A percentile compares a stretch with the other conserved stretches of the same genome.
Evolutionary conservation across 1,139 yeast genomes (phyloP).

Genomic region (Citeromyces siamensis): DNA sequence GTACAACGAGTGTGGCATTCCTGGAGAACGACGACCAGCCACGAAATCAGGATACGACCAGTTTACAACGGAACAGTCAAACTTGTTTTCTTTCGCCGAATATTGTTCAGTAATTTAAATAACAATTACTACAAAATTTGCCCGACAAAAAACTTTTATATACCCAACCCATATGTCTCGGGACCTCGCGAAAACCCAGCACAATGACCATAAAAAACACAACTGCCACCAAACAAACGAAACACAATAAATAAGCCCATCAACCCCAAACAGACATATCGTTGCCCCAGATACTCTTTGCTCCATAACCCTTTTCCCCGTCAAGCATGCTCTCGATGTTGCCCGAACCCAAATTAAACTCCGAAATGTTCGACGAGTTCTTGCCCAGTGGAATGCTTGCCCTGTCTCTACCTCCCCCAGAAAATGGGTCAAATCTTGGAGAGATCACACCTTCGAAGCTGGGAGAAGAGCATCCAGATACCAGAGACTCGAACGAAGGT

Average conservation of each 20-base stretch:
- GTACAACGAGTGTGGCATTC: too few relatives aligned
- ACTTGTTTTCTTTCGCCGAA: too few relatives aligned
- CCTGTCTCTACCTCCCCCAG: neutral
- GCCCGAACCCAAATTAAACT: neutral
- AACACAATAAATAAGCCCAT: neutral
- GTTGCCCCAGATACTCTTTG: slow-evolving; percentile 4
- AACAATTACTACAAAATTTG: too few relatives aligned
- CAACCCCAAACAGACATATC: slow-evolving; percentile 5
- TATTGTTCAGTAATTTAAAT: too few relatives aligned
- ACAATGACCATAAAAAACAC: neutral
- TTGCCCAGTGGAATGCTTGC: neutral
- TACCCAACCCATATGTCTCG: too few relatives aligned
- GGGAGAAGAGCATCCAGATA: neutral
- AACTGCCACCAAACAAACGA: slow-evolving; percentile 1
- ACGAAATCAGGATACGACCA: too few relatives aligned
- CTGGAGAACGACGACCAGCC: too few relatives aligned
- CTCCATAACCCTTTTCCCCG: slow-evolving; percentile 1
- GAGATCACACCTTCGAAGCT: neutral
- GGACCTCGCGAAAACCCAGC: too few relatives aligned
- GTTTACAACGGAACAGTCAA: too few relatives aligned
- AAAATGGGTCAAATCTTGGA: neutral
- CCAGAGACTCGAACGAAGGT: slow-evolving; percentile 1
- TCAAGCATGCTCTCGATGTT: slow-evolving; percentile 1
- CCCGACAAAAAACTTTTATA: too few relatives aligned
- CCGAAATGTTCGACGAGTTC: neutral